Conservation (phyloP, 2,329 filamentous ascomycete genomes). For the Pseudocercospora fijiensis region DNA sequence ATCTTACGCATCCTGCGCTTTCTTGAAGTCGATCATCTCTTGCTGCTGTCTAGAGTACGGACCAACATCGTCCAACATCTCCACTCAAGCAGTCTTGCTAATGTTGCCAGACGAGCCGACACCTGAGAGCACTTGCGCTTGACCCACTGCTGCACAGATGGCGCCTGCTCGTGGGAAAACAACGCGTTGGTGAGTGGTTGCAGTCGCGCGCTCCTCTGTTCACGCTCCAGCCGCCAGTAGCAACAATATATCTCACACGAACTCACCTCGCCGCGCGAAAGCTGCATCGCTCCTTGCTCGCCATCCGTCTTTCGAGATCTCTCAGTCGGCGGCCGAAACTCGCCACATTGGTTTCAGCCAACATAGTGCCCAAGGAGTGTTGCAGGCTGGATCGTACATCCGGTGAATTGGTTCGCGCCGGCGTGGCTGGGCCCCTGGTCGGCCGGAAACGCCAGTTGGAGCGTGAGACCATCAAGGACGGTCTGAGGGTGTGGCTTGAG, state of each 20-base stretch:
- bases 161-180: conserved; percentile 59
- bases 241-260: conserved; percentile 65
- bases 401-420: conserved; percentile 39
- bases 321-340: conserved; percentile 61
- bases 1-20: conserved; percentile 47
- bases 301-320: conserved; percentile 63
- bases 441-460: conserved; percentile 63
- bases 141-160: conserved; percentile 65
- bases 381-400: conserved; percentile 39
- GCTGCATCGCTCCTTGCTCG: conserved; percentile 63
- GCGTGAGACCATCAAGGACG: conserved; percentile 66
- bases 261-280: conserved; percentile 65
- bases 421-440: conserved; percentile 61
- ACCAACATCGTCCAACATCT: not conserved
- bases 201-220: conserved; percentile 59
- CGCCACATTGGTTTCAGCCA: conserved; percentile 60
- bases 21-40: conserved; percentile 50
- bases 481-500: conserved; percentile 63
- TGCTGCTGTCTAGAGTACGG: conserved; percentile 44
- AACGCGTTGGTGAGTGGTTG: conserved; percentile 57
- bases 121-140: conserved; percentile 61
- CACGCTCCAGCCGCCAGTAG: conserved; percentile 60
- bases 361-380: conserved; percentile 66
- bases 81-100: conserved; percentile 5
- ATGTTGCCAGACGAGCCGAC: conserved; percentile 56